Conservation (phyloP, 331 rosid genomes). For the Quercus phellos region DNA sequence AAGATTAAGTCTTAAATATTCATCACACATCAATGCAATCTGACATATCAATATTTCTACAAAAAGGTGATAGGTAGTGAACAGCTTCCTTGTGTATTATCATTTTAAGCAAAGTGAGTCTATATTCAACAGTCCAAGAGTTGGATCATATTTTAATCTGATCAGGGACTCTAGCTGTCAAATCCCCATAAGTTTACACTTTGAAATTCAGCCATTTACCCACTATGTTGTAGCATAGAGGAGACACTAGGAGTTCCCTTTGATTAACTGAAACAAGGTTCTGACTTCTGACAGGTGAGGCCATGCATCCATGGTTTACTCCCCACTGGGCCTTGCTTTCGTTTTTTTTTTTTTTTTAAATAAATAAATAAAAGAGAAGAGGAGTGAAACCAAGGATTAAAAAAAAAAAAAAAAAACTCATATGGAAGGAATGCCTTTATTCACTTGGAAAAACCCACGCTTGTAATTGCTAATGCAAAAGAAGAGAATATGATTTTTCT, state of each 20-base stretch:
- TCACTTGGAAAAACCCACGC: background rate
- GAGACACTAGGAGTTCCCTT: background rate
- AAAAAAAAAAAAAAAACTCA: background rate
- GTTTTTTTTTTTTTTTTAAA: too few species aligned
- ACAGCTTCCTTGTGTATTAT: too few species aligned
- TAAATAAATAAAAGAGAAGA: background rate
- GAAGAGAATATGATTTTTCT: background rate
- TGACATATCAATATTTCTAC: too few species aligned
- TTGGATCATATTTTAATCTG: background rate
- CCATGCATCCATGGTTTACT: too few species aligned
- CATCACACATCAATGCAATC: too few species aligned
- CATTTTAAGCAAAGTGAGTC: too few species aligned
- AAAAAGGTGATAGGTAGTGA: too few species aligned
- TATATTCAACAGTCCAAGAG: background rate
- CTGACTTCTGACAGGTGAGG: too few species aligned
- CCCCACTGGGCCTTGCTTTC: too few species aligned
- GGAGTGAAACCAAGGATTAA: background rate
- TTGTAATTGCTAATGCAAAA: background rate
- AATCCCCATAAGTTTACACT: background rate
- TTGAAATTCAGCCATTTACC: background rate
- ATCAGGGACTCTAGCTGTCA: background rate
- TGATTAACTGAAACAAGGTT: too few species aligned
- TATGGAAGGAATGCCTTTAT: background rate
- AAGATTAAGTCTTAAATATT: too few species aligned
- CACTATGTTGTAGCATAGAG: background rate